A percentile compares a stretch with the other conserved stretches of the same genome.
phyloP scores from a whole-genome alignment of 352 stramenopile species.

The Lagenidium sp. region DNA sequence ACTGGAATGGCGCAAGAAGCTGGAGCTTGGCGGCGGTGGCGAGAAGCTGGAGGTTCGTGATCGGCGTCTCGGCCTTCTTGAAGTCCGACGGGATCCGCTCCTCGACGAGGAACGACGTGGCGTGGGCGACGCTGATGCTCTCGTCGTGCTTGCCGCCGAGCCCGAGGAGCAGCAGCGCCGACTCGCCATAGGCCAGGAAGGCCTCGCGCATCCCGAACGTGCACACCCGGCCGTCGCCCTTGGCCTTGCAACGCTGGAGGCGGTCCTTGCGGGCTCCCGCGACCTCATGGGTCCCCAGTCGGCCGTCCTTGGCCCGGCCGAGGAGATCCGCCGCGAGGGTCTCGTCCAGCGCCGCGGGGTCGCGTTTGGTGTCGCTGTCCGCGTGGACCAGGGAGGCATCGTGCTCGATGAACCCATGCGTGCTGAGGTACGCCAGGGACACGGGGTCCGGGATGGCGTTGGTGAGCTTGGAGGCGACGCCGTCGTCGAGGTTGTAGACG shows the following conservation, averaged over 20 bases:
- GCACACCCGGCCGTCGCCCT: conserved; percentile 1
- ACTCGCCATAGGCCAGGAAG: conserved; percentile 18
- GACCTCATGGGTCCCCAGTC: conserved; percentile 1
- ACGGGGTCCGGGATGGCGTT: conserved; percentile 19
- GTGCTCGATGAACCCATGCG: conserved; percentile 23
- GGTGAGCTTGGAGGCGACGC: conserved; percentile 18
- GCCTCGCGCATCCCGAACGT: conserved; percentile 7
- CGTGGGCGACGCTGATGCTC: conserved; percentile 5
- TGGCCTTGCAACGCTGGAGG: conserved; percentile 2
- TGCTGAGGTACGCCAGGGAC: conserved; percentile 31
- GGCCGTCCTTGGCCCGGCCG: not conserved
- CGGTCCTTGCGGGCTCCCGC: conserved; percentile 4
- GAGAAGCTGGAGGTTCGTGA: conserved; percentile 7
- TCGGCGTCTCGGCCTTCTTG: conserved; percentile 8
- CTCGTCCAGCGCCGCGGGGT: conserved; percentile 19
- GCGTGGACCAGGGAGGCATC: conserved; percentile 21
- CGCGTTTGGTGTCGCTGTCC: conserved; percentile 20
- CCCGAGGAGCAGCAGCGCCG: conserved; percentile 16
- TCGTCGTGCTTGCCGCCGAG: conserved; percentile 11
- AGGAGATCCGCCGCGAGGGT: conserved; percentile 20
- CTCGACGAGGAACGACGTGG: conserved; percentile 18
- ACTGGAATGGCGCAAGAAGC: not conserved
- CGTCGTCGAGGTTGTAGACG: conserved; percentile 31
- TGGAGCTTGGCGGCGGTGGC: conserved; percentile 12
- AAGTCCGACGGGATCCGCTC: conserved; percentile 21